phyloP scores from a whole-genome alignment of 2,329 filamentous ascomycete genomes.

The Trichoderma citrinoviride region DNA sequence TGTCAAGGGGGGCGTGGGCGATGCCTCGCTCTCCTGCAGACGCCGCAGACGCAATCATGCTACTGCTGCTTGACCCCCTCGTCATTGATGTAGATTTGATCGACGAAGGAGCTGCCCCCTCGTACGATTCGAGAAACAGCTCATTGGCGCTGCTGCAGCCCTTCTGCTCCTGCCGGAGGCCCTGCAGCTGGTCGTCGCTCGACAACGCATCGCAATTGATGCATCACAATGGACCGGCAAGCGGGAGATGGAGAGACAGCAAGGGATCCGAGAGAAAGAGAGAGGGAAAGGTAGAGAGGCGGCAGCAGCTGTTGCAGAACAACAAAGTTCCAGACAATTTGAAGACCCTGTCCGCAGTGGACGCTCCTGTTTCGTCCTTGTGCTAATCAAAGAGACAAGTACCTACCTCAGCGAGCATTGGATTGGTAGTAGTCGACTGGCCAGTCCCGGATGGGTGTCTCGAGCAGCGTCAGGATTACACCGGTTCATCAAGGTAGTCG shows the following conservation, averaged over 20 bases:
- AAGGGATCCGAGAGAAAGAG: neutral
- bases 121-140: constrained; percentile 21
- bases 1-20: neutral
- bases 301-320: too few relatives aligned
- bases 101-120: constrained; percentile 12
- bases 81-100: constrained; percentile 18
- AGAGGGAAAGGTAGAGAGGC: neutral
- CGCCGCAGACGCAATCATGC: constrained; percentile 23
- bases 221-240: neutral
- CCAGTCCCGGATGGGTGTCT: neutral
- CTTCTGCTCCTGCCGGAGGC: constrained; percentile 10
- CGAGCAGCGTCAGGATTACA: constrained; percentile 14
- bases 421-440: neutral
- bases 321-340: neutral
- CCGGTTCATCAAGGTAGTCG: constrained; percentile 9
- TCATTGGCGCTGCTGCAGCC: constrained; percentile 15
- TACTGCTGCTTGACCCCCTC: constrained; percentile 3
- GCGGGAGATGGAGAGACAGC: neutral
- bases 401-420: neutral
- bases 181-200: neutral
- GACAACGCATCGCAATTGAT: constrained; percentile 7
- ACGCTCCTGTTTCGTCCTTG: neutral
- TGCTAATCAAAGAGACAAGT: neutral
- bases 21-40: constrained; percentile 12
- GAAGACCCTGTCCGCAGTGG: neutral